Conservation (phyloP, 2,329 filamentous ascomycete species). For the Xylaria sp. region DNA sequence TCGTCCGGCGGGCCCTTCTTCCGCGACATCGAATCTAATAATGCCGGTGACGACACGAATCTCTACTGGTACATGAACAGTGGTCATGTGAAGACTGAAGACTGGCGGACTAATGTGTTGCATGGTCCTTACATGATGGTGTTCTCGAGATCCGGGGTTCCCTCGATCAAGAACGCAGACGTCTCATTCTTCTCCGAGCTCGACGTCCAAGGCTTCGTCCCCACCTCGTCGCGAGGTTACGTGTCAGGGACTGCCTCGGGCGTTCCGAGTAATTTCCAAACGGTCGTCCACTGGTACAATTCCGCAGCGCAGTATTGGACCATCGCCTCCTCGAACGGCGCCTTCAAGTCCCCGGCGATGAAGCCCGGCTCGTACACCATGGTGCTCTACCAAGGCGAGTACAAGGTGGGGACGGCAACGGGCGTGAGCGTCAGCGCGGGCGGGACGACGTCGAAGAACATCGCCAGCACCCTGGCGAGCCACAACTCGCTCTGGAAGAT, state of each 20-base stretch:
- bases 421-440: slow-evolving; percentile 64
- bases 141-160: slow-evolving; percentile 69
- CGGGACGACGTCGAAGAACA: slow-evolving; percentile 60
- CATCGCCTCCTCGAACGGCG: slow-evolving; percentile 63
- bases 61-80: slow-evolving; percentile 78
- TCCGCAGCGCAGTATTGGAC: slow-evolving; percentile 72
- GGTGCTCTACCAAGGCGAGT: slow-evolving; percentile 71
- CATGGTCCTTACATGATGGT: slow-evolving; percentile 73
- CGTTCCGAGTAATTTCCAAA: slow-evolving; percentile 61
- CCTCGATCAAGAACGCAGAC: slow-evolving; percentile 59
- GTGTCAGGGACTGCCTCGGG: slow-evolving; percentile 71
- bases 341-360: slow-evolving; percentile 58
- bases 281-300: slow-evolving; percentile 75
- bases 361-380: slow-evolving; percentile 51
- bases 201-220: slow-evolving; percentile 67
- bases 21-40: slow-evolving; percentile 74
- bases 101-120: slow-evolving; percentile 67
- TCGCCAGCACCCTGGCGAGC: slow-evolving; percentile 57
- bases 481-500: slow-evolving; percentile 70
- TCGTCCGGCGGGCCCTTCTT: slow-evolving; percentile 75
- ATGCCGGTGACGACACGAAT: slow-evolving; percentile 65
- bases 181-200: slow-evolving; percentile 70
- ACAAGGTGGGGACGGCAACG: slow-evolving; percentile 61
- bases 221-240: slow-evolving; percentile 65
- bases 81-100: slow-evolving; percentile 70